Evolutionary conservation across 345 rosid species (phyloP).

Genomic region (Brassica incana): DNA sequence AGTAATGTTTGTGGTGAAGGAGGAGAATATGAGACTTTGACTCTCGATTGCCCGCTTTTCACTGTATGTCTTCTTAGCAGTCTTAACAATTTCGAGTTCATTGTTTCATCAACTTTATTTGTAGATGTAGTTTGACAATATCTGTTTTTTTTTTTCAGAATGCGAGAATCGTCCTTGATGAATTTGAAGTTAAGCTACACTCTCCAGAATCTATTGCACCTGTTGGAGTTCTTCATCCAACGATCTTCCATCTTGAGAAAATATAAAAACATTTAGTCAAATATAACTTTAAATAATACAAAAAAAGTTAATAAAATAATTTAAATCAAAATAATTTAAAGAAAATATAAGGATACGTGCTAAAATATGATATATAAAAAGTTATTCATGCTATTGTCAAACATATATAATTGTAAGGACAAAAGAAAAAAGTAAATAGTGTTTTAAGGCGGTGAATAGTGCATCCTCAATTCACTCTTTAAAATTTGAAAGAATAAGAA

Average conservation of each 20-base stretch:
- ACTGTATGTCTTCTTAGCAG: slow-evolving; percentile 48
- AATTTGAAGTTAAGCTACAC: slow-evolving; percentile 70
- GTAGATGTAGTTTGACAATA: neutral
- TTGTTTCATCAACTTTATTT: neutral
- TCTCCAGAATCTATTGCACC: slow-evolving; percentile 90
- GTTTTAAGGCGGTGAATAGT: no score
- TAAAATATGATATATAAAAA: no score
- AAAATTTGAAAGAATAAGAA: no score
- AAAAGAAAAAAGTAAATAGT: no score
- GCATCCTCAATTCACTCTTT: no score
- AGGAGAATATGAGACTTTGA: slow-evolving; percentile 67
- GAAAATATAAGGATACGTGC: no score
- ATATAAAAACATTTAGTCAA: slow-evolving; percentile 1
- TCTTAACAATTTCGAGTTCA: neutral
- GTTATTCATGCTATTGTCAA: no score
- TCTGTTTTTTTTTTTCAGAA: slow-evolving; percentile 43
- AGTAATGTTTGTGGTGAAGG: slow-evolving; percentile 53
- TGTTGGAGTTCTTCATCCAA: slow-evolving; percentile 85
- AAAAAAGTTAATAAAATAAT: no score
- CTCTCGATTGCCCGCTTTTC: slow-evolving; percentile 96
- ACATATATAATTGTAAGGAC: no score
- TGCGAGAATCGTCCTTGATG: slow-evolving; percentile 83
- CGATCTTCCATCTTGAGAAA: slow-evolving; percentile 68
- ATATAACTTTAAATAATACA: no score
- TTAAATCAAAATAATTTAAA: no score